Conservation (phyloP, 345 rosid genomes). For the Physaria fendleri region DNA sequence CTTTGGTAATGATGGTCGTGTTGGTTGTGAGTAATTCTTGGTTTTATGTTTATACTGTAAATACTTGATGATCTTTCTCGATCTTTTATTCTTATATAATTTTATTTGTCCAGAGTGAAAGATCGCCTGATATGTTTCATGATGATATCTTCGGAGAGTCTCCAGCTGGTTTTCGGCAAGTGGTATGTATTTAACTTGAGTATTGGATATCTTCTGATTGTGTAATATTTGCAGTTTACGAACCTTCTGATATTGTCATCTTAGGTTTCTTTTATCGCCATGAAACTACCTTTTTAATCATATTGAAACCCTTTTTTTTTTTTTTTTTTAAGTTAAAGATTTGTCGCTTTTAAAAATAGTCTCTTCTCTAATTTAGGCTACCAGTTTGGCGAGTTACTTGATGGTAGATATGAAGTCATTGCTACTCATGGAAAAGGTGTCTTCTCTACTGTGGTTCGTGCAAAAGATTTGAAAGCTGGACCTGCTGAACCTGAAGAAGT, state of each 20-base stretch:
- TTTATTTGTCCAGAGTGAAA: slow-evolving; percentile 67
- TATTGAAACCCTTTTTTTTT: not conserved
- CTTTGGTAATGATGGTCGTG: slow-evolving; percentile 11
- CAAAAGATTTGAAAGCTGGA: slow-evolving; percentile 77
- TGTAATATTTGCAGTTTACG: not conserved
- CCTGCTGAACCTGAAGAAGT: slow-evolving; percentile 71
- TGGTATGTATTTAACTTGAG: slow-evolving; percentile 35
- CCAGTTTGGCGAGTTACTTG: slow-evolving; percentile 91
- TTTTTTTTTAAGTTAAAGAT: too few relatives aligned
- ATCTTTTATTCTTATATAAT: slow-evolving; percentile 11
- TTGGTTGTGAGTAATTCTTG: slow-evolving; percentile 23
- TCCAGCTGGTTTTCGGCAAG: slow-evolving; percentile 63
- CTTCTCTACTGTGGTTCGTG: slow-evolving; percentile 92
- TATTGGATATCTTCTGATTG: not conserved
- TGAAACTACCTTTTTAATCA: not conserved
- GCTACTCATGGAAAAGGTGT: slow-evolving; percentile 99
- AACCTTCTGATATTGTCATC: not conserved
- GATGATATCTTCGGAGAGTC: slow-evolving; percentile 98
- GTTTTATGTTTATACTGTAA: slow-evolving; percentile 11
- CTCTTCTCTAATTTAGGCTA: slow-evolving; percentile 47
- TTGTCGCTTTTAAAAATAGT: not conserved
- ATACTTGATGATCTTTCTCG: slow-evolving; percentile 3
- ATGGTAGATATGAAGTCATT: slow-evolving; percentile 86
- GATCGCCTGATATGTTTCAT: slow-evolving; percentile 62
- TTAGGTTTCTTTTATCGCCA: not conserved